phyloP scores from a whole-genome alignment of 2,329 filamentous ascomycete genomes.

The Paecilomyces variotii region DNA sequence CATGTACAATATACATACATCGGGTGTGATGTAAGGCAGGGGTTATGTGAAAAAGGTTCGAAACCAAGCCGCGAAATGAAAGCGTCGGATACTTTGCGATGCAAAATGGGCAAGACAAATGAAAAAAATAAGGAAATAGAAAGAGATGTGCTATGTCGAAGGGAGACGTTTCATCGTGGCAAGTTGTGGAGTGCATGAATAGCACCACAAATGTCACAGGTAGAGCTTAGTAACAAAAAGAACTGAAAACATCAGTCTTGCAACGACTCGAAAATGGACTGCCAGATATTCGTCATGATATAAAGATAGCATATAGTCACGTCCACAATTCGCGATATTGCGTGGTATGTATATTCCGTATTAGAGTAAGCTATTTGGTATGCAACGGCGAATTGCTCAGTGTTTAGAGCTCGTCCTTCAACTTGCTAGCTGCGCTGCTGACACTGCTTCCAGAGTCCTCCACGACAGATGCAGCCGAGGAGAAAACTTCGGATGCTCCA shows the following conservation, averaged over 20 bases:
- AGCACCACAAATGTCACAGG: not conserved
- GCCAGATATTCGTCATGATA: not conserved
- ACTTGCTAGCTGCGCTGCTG: conserved; percentile 34
- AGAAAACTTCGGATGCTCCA: conserved; percentile 25
- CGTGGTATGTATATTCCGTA: not conserved
- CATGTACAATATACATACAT: conserved; percentile 1
- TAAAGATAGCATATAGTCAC: not conserved
- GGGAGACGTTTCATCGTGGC: not conserved
- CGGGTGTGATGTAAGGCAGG: not conserved
- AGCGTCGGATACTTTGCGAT: not conserved
- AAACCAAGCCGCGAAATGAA: conserved; percentile 1
- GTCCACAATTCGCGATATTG: not conserved
- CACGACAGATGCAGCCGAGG: conserved; percentile 33
- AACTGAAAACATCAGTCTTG: not conserved
- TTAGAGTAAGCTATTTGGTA: not conserved
- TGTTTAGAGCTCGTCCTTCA: conserved; percentile 47
- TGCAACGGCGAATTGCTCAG: not conserved
- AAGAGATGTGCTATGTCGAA: not conserved
- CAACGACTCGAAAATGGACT: not conserved
- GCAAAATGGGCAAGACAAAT: not conserved
- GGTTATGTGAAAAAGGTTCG: not conserved
- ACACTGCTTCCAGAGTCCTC: conserved; percentile 42
- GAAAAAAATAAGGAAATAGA: not conserved
- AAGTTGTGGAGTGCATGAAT: not conserved
- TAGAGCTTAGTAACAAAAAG: not conserved